phyloP scores from a whole-genome alignment of 2,329 filamentous ascomycete genomes.

The Aspergillus ochraceoroseus region DNA sequence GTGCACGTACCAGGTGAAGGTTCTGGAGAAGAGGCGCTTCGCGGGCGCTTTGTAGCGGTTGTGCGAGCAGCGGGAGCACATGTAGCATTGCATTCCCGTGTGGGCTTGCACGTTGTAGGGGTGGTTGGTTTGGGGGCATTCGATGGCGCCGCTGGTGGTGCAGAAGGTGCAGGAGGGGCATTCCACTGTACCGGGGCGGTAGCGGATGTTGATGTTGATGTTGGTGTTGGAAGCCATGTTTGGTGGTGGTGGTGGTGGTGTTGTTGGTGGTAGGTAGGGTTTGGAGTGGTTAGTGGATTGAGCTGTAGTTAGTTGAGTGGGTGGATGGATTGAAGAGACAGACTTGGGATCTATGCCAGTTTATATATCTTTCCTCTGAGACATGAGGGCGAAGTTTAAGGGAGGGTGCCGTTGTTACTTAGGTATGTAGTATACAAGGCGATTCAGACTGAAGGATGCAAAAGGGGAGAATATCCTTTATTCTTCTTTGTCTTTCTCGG shows the following conservation, averaged over 20 bases:
- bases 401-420: too few relatives aligned
- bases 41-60: background rate
- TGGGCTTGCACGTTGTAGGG: constrained; percentile 2
- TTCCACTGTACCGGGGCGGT: background rate
- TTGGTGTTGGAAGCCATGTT: background rate
- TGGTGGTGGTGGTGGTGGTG: background rate
- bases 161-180: constrained; percentile 3
- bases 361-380: background rate
- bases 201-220: background rate
- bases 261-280: background rate
- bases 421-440: too few relatives aligned
- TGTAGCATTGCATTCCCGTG: constrained; percentile 2
- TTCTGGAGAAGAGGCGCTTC: background rate
- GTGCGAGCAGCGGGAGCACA: constrained; percentile 9
- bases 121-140: constrained; percentile 1
- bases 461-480: too few relatives aligned
- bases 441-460: too few relatives aligned
- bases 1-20: constrained; percentile 9
- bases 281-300: too few relatives aligned
- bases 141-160: background rate
- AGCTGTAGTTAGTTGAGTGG: too few relatives aligned
- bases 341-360: too few relatives aligned
- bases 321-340: too few relatives aligned
- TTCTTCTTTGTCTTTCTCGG: too few relatives aligned
- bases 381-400: too few relatives aligned